Base-by-base conservation (phyloP, 176 grass and related monocot species). In the Oryza rufipogon region DNA sequence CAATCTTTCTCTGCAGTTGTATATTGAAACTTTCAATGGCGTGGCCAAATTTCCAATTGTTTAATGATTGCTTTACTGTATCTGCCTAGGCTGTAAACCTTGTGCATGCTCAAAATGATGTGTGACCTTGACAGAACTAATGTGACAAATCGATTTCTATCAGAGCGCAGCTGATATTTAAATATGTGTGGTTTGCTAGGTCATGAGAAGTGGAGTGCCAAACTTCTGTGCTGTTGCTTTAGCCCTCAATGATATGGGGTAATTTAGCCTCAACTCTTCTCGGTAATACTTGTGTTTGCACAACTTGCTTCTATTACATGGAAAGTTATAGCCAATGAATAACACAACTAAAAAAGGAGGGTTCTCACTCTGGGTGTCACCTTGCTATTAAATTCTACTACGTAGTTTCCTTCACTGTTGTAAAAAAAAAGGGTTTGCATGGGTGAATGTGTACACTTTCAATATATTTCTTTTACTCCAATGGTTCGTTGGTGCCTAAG, bases 171-270 rank as follows among this genome's bases (percentile, higher is more conserved):
- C 83, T 89, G 33, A 89, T 85, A 41, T 81, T 77, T 89, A 19
- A 71, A 58, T 89, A 45, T 75, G 64, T 82, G 36, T 14, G 36
- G 10, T 41, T 56, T 90, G 44, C 83, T 83, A 98, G 93, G 96
- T 95, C 68, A 95, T 92, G 70, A 93, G 88, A 92, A 98, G 96
- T 42, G 96, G 96, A 85, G 75, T 95, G 65, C 96, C 93, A 66
- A 98, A 98, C 83, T 98, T 98, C 74, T 98, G 93, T 81, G 91
- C 91, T 70, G 96, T 98, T 85, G 96, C 96, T 83, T 92, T 98
- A 92, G 91, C 93, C 74, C 91, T 98, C 70, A 84, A 81, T 77
- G 93, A 98, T 88, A 87, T 95, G 85, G 96, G 96, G 93, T 98
- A 90, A 88, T 72, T 76, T 79, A 61, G 28, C 80, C 32, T 89